Evolutionary conservation across 148 eudicot species (phyloP), one percentile per base, ranked within the genome.

Genomic region (Rheum nobile): DNA sequence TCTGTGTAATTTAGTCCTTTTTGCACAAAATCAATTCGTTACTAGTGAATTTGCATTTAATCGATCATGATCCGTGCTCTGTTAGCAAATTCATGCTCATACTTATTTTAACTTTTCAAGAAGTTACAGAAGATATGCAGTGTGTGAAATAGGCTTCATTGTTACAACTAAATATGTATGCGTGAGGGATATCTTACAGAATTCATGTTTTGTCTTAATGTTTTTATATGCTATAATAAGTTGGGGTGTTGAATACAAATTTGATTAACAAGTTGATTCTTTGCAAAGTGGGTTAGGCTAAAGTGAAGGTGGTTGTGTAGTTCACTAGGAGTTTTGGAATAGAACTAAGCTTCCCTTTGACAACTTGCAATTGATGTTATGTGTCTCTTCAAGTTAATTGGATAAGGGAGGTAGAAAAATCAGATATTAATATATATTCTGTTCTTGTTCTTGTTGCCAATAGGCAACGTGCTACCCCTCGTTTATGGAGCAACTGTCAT

Each of bases 381-480:
- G 29, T 54, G 28, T 55, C 11, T 22, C 2, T 52, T n/a, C 65
- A 55, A 55, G 31, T 55, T 26, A 26, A 9, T 55, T 55, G 9
- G 32, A 67, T 2, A 3, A 32, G 5, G 32, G 24, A 34, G 65
- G 74, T 46, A 4, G 63, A 59, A 74, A 19, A 52, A 35, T 61
- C 8, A 47, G 19, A 50, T 48, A 29, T 16, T 75, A 54, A 43
- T 13, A 16, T 43, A 21, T 10, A 19, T 39, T 42, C 17, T 11
- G 4, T 24, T 52, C 8, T 37, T n/a, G n/a, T n/a, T n/a, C n/a
- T 35, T 77, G 77, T 32, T 72, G 59, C 77, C 78, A 43, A 52
- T 84, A 96, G 99, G 99, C 97, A 47, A 96, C 99, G 13, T 92
- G 99, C 83, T 78, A 96, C 75, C 99, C 97, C 68, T 83, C 92